phyloP scores from a whole-genome alignment of 257 asterid genomes.

The Solanum paucissectum region DNA sequence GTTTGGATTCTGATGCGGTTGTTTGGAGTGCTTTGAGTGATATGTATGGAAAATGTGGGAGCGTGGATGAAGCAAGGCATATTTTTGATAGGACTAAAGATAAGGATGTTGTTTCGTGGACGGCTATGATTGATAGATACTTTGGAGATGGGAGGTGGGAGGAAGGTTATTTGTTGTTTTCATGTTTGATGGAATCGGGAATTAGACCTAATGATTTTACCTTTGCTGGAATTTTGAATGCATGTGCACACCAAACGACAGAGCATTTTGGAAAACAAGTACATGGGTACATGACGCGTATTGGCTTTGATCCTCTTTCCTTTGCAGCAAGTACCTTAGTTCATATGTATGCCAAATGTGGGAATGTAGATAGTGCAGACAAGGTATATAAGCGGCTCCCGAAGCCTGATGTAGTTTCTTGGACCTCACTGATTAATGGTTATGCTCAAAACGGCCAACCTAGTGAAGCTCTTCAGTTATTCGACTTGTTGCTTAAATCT shows the following conservation, averaged over 20 bases:
- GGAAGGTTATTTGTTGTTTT: conserved; percentile 49
- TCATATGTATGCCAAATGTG: conserved; percentile 72
- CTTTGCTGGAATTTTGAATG: conserved; percentile 51
- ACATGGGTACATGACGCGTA: conserved; percentile 55
- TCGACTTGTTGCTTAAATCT: conserved; percentile 34
- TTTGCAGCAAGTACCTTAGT: conserved; percentile 69
- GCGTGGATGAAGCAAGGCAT: conserved; percentile 49
- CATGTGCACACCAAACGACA: conserved; percentile 41
- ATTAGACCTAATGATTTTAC: conserved; percentile 59
- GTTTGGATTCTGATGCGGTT: conserved; percentile 59
- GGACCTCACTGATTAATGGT: conserved; percentile 69
- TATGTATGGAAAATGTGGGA: conserved; percentile 76
- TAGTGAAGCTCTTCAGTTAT: conserved; percentile 44
- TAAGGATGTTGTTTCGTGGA: conserved; percentile 65
- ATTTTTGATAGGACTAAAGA: conserved; percentile 51
- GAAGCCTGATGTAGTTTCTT: conserved; percentile 54
- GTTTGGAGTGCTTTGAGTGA: conserved; percentile 68
- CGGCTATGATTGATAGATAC: conserved; percentile 66
- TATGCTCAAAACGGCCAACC: conserved; percentile 66
- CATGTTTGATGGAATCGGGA: conserved; percentile 31
- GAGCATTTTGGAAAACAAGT: conserved; percentile 60
- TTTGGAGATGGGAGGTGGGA: conserved; percentile 60
- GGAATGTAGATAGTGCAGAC: conserved; percentile 44
- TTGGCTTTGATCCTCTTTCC: conserved; percentile 46
- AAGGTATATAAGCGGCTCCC: conserved; percentile 39